Percentiles rank a stretch among this genome's conserved stretches.
These are phyloP conservation scores for Torulaspora indica DNA, from an alignment of 805 yeast genomes.

Conservation along the genomic window DNA sequence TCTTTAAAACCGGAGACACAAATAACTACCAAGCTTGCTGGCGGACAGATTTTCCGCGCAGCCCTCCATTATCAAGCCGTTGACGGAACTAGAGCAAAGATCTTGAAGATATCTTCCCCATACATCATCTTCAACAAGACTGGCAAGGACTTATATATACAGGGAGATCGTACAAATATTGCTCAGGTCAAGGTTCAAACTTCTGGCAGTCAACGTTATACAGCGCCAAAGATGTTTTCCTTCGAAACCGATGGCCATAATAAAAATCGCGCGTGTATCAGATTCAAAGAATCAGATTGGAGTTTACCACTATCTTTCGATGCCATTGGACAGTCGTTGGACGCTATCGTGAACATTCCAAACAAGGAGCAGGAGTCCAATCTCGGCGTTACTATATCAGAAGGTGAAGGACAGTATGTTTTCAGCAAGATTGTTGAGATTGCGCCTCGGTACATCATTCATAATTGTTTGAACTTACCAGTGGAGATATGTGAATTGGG, in stretches of 20 bases:
- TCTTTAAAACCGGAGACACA: conserved; percentile 54
- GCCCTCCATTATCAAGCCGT: conserved; percentile 57
- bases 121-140: conserved; percentile 80
- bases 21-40: conserved; percentile 49
- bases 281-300: conserved; percentile 64
- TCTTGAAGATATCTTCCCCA: conserved; percentile 73
- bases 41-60: conserved; percentile 64
- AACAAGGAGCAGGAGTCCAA: conserved; percentile 58
- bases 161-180: conserved; percentile 52
- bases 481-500: conserved; percentile 67
- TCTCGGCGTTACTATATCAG: conserved; percentile 68
- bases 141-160: conserved; percentile 55
- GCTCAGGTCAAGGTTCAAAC: conserved; percentile 42
- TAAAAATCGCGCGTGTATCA: conserved; percentile 60
- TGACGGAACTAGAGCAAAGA: conserved; percentile 48
- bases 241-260: conserved; percentile 57
- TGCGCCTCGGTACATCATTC: conserved; percentile 75
- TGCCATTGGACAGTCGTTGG: conserved; percentile 80
- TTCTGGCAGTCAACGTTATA: conserved; percentile 31
- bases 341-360: conserved; percentile 45
- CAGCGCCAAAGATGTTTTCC: conserved; percentile 77
- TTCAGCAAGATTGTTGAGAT: conserved; percentile 72
- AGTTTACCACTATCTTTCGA: conserved; percentile 77
- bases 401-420: conserved; percentile 81
- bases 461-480: conserved; percentile 53